Evolutionary conservation across 257 asterid genomes (phyloP), one percentile per base, ranked within the genome.

Genomic region (Lantana camara): DNA sequence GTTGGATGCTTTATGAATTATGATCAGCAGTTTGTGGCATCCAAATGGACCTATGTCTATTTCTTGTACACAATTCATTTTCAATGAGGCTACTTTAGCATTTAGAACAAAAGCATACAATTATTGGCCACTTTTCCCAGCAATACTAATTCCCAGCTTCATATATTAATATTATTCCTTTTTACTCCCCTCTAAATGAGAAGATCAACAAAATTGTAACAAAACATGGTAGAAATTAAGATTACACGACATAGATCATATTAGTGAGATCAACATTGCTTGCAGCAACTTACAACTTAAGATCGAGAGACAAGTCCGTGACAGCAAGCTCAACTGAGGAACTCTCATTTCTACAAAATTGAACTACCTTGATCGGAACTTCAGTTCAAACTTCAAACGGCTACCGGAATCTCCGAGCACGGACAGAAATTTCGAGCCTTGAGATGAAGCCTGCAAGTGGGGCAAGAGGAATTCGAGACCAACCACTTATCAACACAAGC

Each of bases 391-490:
- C 19, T 42, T 45, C 54, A 47, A 10, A 9, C 24, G 29, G 54
- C 29, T 19, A 4, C 19, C 54, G 19, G 3, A 47, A 47, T 47
- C 29, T 47, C 29, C 19, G 54, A 47, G 56, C 35, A 41, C 1
- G 66, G 7, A 41, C 15, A 22, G 29, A 62, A 64, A 34, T 40
- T 50, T 2, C 46, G 24, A 8, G 77, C 17, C 22, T 30, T 68
- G 40, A 74, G 75, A 51, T 63, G 75, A 15, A 69, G 60, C 40
- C 79, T 64, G 46, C 79, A 73, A 14, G 73, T 68, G 29, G 79
- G 82, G 10, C 82, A 77, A 2, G 79, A 72, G 12, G 79, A 72
- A 62, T 68, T 75, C 30, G 75, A 68, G 19, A 52, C 46, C 52
- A 77, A 29, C 76, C 79, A 77, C 52, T 50, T 42, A 54, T 77